Base-by-base conservation (phyloP, 2,329 filamentous ascomycete genomes). In the Cordyceps sp. region DNA sequence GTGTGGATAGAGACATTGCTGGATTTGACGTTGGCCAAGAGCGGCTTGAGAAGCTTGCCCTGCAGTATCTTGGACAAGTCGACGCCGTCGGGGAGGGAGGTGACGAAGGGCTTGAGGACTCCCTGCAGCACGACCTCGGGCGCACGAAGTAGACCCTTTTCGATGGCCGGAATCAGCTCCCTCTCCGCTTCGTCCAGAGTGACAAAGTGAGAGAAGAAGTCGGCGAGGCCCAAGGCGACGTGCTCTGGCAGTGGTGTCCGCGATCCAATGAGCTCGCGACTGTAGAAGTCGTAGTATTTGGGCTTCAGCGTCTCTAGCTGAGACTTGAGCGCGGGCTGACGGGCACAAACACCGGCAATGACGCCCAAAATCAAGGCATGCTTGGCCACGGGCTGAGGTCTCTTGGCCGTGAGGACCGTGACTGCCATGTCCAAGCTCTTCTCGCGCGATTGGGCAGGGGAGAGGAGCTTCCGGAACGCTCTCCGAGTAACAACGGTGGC, bases 11-110 rank as follows among this genome's bases (percentile, higher is more conserved):
- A 55, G 12, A 71, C 60, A 50, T 93, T 96, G 46, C 80, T 86
- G 2, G 90, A 96, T 54, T 93, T 94, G 52, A 86, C 65, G 48
- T 85, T 93, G 26, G 84, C 76, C n/a, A 96, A 57, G 10, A 98
- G 61, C 6, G 85, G 83, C 52, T 93, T 96, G 24, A 92, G 55
- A 23, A 98, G 64, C 38, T 79, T 80, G 18, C 66, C 62, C 32
- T 69, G 66, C 14, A 96, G 62, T 5, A 80, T 58, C 24, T 73
- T 69, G 8, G 88, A 88, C 14, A 96, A 64, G 45, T 98, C 88
- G 43, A 90, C 66, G 6, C 61, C 59, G 19, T 59, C 49, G 2
- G 84, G 74, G 6, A 98, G 59, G 19, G 82, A 72, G 8, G 64
- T 54, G 36, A 92, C 64, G 29, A 96, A 62, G 10, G 78, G 73